phyloP scores from a whole-genome alignment of 75 land plant genomes.

The Cunninghamia lanceolata region DNA sequence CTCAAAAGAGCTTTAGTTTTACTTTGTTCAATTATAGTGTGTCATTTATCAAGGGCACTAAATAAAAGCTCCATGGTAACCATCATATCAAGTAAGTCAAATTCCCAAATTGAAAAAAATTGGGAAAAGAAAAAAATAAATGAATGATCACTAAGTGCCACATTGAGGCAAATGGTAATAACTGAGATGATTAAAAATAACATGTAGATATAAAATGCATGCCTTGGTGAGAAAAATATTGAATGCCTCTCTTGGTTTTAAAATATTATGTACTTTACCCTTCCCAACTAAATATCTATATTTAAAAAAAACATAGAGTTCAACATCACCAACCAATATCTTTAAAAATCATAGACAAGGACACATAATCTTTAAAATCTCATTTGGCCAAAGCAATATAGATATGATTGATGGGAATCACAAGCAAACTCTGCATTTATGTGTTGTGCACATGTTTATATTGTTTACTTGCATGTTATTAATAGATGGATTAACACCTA shows the following conservation, averaged over 20 bases:
- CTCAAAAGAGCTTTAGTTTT: background rate
- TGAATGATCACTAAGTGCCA: background rate
- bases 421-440: no score
- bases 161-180: background rate
- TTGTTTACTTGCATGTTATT: no score
- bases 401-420: background rate
- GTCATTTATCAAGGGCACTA: background rate
- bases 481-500: no score
- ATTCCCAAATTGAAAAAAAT: background rate
- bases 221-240: background rate
- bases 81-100: background rate
- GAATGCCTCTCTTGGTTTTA: background rate
- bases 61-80: background rate
- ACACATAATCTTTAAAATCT: background rate
- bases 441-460: no score
- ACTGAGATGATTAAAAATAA: background rate
- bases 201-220: background rate
- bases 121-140: background rate
- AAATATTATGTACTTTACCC: background rate
- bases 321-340: background rate
- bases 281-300: background rate
- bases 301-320: background rate
- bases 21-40: background rate
- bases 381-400: background rate
- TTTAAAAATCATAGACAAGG: background rate